Evolutionary conservation across 345 rosid species (phyloP).

Genomic region (Eutrema japonicum): DNA sequence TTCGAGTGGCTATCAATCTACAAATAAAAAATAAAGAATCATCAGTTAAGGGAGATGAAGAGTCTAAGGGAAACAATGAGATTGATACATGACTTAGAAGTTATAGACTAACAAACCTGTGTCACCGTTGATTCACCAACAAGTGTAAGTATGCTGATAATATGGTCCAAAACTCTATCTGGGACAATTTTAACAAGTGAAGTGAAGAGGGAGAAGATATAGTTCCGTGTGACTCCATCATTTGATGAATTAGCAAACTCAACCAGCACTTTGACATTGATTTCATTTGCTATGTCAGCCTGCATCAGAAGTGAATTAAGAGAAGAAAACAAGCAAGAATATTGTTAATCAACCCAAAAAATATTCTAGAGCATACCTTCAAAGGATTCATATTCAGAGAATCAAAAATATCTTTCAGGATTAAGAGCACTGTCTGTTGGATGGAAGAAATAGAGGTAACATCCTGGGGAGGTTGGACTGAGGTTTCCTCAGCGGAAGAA

Average conservation of each 20-base stretch:
- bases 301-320: conserved; percentile 46
- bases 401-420: conserved; percentile 68
- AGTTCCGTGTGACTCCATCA: conserved; percentile 69
- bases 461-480: conserved; percentile 51
- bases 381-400: conserved; percentile 47
- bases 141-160: conserved; percentile 62
- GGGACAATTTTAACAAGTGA: conserved; percentile 67
- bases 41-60: conserved; percentile 3
- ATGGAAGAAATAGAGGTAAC: conserved; percentile 47
- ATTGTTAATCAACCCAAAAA: conserved; percentile 19
- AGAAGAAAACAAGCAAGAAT: conserved; percentile 25
- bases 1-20: conserved; percentile 83
- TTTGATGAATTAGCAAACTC: conserved; percentile 60
- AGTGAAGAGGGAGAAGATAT: conserved; percentile 65
- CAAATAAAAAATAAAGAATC: conserved; percentile 22
- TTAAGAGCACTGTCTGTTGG: conserved; percentile 67
- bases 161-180: conserved; percentile 64
- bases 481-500: conserved; percentile 44
- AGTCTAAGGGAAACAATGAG: background rate
- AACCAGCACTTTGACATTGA: conserved; percentile 66
- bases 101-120: conserved; percentile 62
- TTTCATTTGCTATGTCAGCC: conserved; percentile 54
- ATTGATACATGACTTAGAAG: conserved; percentile 10
- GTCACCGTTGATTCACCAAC: conserved; percentile 79
- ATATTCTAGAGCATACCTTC: conserved; percentile 55